Evolutionary conservation across 2,329 filamentous ascomycete species (phyloP).

Genomic region (Claviceps purpurea): DNA sequence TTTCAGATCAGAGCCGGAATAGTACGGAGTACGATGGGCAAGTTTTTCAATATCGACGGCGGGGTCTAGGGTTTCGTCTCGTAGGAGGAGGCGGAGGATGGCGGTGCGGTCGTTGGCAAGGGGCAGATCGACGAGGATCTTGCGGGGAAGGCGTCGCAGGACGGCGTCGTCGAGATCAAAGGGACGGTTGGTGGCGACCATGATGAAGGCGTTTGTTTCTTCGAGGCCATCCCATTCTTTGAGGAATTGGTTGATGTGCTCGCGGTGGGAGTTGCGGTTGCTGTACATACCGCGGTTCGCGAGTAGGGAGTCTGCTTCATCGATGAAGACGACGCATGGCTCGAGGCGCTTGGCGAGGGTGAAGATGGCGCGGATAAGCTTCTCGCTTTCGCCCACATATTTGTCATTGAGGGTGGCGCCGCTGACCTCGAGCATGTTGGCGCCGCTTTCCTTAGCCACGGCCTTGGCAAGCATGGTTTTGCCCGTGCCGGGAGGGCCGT

Average conservation of each 20-base stretch:
- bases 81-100: slow-evolving; percentile 60
- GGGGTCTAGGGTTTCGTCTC: slow-evolving; percentile 48
- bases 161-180: slow-evolving; percentile 90
- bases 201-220: slow-evolving; percentile 79
- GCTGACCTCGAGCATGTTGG: slow-evolving; percentile 72
- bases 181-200: slow-evolving; percentile 92
- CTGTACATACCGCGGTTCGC: slow-evolving; percentile 56
- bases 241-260: slow-evolving; percentile 92
- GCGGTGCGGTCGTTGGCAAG: slow-evolving; percentile 50
- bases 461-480: slow-evolving; percentile 60
- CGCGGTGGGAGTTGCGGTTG: slow-evolving; percentile 60
- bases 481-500: slow-evolving; percentile 73
- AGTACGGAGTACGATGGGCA: slow-evolving; percentile 56
- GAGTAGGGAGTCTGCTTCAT: slow-evolving; percentile 90
- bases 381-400: slow-evolving; percentile 92
- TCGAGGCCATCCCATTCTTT: slow-evolving; percentile 91
- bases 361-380: slow-evolving; percentile 89
- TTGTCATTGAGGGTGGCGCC: slow-evolving; percentile 91
- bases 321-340: slow-evolving; percentile 90
- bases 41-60: slow-evolving; percentile 49
- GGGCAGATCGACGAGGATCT: slow-evolving; percentile 62
- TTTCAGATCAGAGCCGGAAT: slow-evolving; percentile 74
- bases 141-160: slow-evolving; percentile 59
- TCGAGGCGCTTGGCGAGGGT: slow-evolving; percentile 79
- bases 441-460: slow-evolving; percentile 53